Base-by-base conservation (phyloP, 495 filamentous ascomycete genomes). In the Penicillium odoratum region DNA sequence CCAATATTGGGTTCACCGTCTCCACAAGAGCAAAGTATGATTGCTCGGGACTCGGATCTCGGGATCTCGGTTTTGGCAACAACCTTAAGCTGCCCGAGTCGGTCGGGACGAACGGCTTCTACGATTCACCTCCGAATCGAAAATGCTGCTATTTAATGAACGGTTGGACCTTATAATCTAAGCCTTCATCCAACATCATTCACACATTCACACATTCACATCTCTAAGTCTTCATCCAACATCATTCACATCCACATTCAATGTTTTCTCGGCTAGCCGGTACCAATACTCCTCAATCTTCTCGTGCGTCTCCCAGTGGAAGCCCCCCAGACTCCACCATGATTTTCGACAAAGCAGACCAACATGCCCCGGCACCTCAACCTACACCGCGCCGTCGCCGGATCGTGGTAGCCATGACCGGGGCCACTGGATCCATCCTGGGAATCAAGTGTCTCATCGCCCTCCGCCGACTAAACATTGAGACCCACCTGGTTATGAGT, bases 371-470 rank as follows among this genome's bases (percentile, higher is more conserved):
- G n/a, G 7, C 18, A 31, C 51, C 55, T 4, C 48, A 43, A n/a
- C 51, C 18, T 11, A 25, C 13, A 26, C 45, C 26, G 7, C 45
- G 53, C 55, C 50, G 69, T 15, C 60, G 62, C 10, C 58, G 26
- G 68, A 76, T 79, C 51, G 67, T 79, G 16, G 67, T 79, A 7
- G 76, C 68, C 8, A 71, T 79, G 61, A 79, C 73, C 9, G 76
- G 74, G 5, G 74, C 76, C 5, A 79, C 74, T 0, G 76, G 76
- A 1, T 62, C 76, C 6, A 62, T 73, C 2, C 56, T 76, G 10
- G 74, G 70, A 1, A 74, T 77, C 47, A 75, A 67, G 51, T 16
- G 65, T 0, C 72, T 79, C 29, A 62, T 69, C 13, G 67, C 69
- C 5, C 70, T 79, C 0, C 70, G 76, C 3, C 65, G 54, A 0